Percentiles rank a stretch among this genome's conserved stretches.
These are phyloP conservation scores for Rhizopus arrhizus DNA, from an alignment of 371 early-diverging fungal species.

Conservation along the genomic window DNA sequence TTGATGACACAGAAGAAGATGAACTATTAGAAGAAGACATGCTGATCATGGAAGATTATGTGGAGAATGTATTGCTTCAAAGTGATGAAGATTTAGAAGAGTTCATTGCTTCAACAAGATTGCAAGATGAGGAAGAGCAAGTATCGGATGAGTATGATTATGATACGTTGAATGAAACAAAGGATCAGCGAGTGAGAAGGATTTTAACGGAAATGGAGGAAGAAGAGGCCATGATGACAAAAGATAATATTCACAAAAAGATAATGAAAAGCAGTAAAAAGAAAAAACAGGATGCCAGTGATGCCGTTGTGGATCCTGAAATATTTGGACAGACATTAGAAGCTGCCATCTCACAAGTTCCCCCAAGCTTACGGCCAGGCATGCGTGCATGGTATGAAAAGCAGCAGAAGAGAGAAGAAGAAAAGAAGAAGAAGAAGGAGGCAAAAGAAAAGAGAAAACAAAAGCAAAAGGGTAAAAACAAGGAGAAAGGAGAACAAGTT, in stretches of 20 bases:
- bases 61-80: conserved; percentile 34
- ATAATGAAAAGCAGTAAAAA: conserved; percentile 8
- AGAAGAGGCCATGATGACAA: conserved; percentile 10
- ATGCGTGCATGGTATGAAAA: conserved; percentile 28
- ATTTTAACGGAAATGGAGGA: conserved; percentile 8
- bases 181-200: neutral
- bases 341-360: conserved; percentile 28
- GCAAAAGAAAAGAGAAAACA: conserved; percentile 17
- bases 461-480: conserved; percentile 25
- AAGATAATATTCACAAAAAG: conserved; percentile 3
- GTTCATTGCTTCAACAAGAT: conserved; percentile 16
- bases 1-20: conserved; percentile 25
- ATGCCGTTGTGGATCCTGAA: conserved; percentile 23
- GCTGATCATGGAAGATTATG: conserved; percentile 42
- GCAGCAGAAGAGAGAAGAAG: conserved; percentile 29
- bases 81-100: conserved; percentile 24
- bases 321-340: conserved; percentile 28
- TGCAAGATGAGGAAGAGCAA: conserved; percentile 17
- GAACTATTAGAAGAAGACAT: conserved; percentile 35
- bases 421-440: conserved; percentile 20
- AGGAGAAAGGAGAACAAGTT: conserved; percentile 14
- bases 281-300: conserved; percentile 3
- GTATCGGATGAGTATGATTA: conserved; percentile 20
- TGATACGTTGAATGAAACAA: conserved; percentile 3
- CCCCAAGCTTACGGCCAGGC: conserved; percentile 27